Percentiles rank a stretch among this genome's conserved stretches.
Conservation (phyloP, 169 alveolate genomes). For the Plasmodium billcollinsi region DNA sequence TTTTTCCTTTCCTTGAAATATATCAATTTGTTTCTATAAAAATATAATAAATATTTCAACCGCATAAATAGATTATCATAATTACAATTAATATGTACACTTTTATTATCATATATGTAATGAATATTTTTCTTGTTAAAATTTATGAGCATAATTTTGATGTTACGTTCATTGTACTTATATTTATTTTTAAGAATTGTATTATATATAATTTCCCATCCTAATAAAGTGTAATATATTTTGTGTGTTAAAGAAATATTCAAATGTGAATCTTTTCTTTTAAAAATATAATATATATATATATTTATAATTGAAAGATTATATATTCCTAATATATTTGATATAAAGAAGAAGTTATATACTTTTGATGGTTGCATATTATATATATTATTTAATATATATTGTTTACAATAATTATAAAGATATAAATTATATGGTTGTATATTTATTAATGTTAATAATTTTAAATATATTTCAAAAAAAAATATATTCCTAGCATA, state of each 20-base stretch:
- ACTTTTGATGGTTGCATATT: neutral
- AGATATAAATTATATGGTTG: conserved; percentile 13
- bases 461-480: conserved; percentile 20
- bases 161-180: neutral
- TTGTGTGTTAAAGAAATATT: conserved; percentile 21
- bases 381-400: conserved; percentile 16
- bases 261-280: conserved; percentile 5
- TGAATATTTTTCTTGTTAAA: conserved; percentile 27
- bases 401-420: conserved; percentile 41
- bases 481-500: neutral
- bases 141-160: conserved; percentile 17
- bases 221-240: conserved; percentile 63
- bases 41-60: conserved; percentile 11
- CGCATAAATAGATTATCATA: neutral
- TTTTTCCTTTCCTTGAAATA: neutral
- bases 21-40: conserved; percentile 28
- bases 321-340: conserved; percentile 57
- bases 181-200: conserved; percentile 9
- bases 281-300: conserved; percentile 27
- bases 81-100: neutral
- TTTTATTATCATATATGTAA: conserved; percentile 2
- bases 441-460: conserved; percentile 42
- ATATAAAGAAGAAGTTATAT: conserved; percentile 47
- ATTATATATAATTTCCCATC: conserved; percentile 45
- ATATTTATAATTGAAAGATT: conserved; percentile 7